A percentile compares a stretch with the other conserved stretches of the same genome.
phyloP scores from a whole-genome alignment of 2,329 filamentous ascomycete genomes.

The Leptographium radiaticola region DNA sequence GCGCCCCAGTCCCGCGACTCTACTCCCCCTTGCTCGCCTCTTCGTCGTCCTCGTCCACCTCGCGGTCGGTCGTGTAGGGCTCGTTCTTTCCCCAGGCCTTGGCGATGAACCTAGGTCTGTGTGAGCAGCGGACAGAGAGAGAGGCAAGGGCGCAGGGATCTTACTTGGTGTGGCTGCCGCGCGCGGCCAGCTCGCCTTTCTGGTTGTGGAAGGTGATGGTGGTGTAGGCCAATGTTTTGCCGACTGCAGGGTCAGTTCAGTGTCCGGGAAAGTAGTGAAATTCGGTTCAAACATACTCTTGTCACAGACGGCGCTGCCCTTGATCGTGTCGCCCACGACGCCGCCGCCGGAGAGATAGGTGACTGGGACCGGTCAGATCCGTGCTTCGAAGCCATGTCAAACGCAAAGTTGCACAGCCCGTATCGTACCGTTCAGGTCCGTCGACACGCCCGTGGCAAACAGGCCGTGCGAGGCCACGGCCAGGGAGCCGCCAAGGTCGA shows the following conservation, averaged over 20 bases:
- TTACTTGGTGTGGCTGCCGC: constrained; percentile 55
- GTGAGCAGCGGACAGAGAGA: background rate
- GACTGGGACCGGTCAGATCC: constrained; percentile 26
- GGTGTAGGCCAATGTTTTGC: constrained; percentile 51
- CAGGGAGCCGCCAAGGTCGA: constrained; percentile 51
- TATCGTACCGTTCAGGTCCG: constrained; percentile 44
- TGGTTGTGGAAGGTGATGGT: constrained; percentile 44
- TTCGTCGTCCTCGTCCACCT: constrained; percentile 12
- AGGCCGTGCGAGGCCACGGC: constrained; percentile 52
- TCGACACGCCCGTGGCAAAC: constrained; percentile 51
- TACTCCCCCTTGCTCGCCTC: constrained; percentile 9
- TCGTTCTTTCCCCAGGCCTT: constrained; percentile 14
- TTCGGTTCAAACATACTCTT: constrained; percentile 33
- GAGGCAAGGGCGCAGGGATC: constrained; percentile 8
- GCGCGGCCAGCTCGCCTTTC: constrained; percentile 45
- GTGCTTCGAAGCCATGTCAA: too few species aligned
- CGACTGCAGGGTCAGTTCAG: constrained; percentile 28
- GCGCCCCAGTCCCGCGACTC: too few species aligned
- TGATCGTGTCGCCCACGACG: constrained; percentile 40
- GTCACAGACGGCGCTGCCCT: constrained; percentile 44
- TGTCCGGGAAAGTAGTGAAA: background rate
- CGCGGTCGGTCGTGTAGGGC: constrained; percentile 9
- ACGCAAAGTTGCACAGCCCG: too few species aligned
- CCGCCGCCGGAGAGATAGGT: constrained; percentile 49
- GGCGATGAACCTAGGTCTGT: constrained; percentile 12